Evolutionary conservation across 352 stramenopile genomes (phyloP).

Genomic region (Globisporangium heterothallicum): DNA sequence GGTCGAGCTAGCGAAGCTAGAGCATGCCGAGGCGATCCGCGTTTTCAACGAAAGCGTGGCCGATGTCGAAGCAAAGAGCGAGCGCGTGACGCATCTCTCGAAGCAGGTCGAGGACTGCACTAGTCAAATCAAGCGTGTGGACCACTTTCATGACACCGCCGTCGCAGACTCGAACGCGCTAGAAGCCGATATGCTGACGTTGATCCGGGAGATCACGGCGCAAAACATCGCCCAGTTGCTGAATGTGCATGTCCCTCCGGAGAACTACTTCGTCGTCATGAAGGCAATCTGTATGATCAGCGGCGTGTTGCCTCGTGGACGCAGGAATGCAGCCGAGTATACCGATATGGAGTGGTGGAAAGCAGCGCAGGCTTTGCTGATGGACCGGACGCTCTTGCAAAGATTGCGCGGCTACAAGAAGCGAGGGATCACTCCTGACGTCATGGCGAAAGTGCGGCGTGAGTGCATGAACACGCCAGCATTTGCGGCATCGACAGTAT

Average conservation of each 20-base stretch:
- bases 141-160: slow-evolving; percentile 39
- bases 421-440: slow-evolving; percentile 42
- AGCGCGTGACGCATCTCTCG: slow-evolving; percentile 30
- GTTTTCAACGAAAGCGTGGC: slow-evolving; percentile 69
- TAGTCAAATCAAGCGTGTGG: slow-evolving; percentile 45
- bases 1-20: slow-evolving; percentile 10
- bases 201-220: slow-evolving; percentile 67
- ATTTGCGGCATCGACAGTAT: slow-evolving; percentile 26
- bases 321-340: slow-evolving; percentile 56
- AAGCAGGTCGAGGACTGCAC: slow-evolving; percentile 53
- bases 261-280: slow-evolving; percentile 50
- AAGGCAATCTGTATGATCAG: slow-evolving; percentile 74
- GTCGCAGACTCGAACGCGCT: slow-evolving; percentile 44
- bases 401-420: slow-evolving; percentile 49
- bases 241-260: slow-evolving; percentile 46
- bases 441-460: slow-evolving; percentile 73
- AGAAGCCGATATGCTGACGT: slow-evolving; percentile 49
- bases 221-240: slow-evolving; percentile 67
- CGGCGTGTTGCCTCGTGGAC: slow-evolving; percentile 44
- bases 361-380: slow-evolving; percentile 66
- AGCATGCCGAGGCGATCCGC: slow-evolving; percentile 41
- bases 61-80: slow-evolving; percentile 61
- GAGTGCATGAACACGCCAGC: slow-evolving; percentile 54
- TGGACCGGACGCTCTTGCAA: slow-evolving; percentile 66
- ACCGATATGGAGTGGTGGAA: slow-evolving; percentile 80